phyloP scores from a whole-genome alignment of 805 yeast species.

The Saccharomycopsis oosterbeekiorum region DNA sequence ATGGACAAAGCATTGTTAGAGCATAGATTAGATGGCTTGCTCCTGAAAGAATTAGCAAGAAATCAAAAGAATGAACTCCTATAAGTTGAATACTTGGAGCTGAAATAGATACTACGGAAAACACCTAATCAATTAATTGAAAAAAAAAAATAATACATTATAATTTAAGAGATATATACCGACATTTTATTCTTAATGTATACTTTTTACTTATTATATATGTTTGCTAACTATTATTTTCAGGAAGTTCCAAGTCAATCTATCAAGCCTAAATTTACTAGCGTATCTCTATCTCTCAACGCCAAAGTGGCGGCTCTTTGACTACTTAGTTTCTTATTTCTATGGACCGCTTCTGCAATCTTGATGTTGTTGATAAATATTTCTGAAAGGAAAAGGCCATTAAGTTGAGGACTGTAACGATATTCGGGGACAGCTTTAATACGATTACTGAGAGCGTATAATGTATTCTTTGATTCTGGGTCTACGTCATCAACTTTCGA shows the following conservation, averaged over 20 bases:
- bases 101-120: too few species aligned
- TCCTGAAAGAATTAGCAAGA: not conserved
- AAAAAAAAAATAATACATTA: too few species aligned
- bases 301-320: conserved; percentile 11
- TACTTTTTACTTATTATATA: too few species aligned
- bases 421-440: conserved; percentile 2
- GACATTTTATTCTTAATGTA: too few species aligned
- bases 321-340: conserved; percentile 8
- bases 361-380: not conserved
- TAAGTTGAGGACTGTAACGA: not conserved
- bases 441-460: conserved; percentile 1
- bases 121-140: too few species aligned
- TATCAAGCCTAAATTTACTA: not conserved
- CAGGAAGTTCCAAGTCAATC: not conserved
- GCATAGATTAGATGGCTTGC: not conserved
- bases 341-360: conserved; percentile 3
- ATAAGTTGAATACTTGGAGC: not conserved
- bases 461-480: not conserved
- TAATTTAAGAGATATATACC: too few species aligned
- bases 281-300: not conserved
- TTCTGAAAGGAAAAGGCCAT: not conserved
- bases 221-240: too few species aligned
- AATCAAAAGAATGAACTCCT: not conserved
- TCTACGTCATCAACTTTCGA: not conserved
- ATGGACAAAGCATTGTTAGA: not conserved